These are phyloP conservation scores for Metarhizium guizhouense DNA, from an alignment of 2,329 filamentous ascomycete genomes.

Conservation along the genomic window DNA sequence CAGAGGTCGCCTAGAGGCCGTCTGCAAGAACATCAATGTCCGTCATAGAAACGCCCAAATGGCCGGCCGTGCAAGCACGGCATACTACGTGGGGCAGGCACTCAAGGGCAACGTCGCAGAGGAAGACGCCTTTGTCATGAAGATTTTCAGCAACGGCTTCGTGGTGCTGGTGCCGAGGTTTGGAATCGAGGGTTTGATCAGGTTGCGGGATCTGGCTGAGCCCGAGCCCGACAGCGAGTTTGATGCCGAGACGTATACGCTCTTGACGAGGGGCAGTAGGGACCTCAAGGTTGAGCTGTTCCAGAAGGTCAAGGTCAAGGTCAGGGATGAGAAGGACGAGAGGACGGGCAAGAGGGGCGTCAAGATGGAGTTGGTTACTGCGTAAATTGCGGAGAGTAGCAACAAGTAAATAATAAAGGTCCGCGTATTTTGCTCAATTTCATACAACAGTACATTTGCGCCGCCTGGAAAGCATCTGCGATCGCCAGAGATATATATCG, in stretches of 20 bases:
- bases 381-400: constrained; percentile 1
- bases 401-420: too few relatives aligned
- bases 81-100: constrained; percentile 96
- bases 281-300: constrained; percentile 69
- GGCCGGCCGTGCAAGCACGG: constrained; percentile 85
- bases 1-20: constrained; percentile 76
- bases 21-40: constrained; percentile 98
- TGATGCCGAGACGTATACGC: constrained; percentile 75
- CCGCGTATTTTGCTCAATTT: too few relatives aligned
- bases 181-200: constrained; percentile 86
- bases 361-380: constrained; percentile 57
- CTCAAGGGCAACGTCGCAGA: constrained; percentile 68
- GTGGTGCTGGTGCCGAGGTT: constrained; percentile 94
- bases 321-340: constrained; percentile 90
- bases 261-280: constrained; percentile 51
- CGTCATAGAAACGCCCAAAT: constrained; percentile 95
- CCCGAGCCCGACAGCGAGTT: constrained; percentile 73
- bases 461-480: neutral
- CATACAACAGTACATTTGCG: too few relatives aligned
- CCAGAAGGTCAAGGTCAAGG: constrained; percentile 80
- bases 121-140: constrained; percentile 94
- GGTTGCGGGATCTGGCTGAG: constrained; percentile 72
- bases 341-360: constrained; percentile 91
- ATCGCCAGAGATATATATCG: neutral
- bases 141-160: constrained; percentile 93